A percentile compares a stretch with the other conserved stretches of the same genome.
phyloP scores from a whole-genome alignment of 495 filamentous ascomycete species.

The Rhypophila decipiens region DNA sequence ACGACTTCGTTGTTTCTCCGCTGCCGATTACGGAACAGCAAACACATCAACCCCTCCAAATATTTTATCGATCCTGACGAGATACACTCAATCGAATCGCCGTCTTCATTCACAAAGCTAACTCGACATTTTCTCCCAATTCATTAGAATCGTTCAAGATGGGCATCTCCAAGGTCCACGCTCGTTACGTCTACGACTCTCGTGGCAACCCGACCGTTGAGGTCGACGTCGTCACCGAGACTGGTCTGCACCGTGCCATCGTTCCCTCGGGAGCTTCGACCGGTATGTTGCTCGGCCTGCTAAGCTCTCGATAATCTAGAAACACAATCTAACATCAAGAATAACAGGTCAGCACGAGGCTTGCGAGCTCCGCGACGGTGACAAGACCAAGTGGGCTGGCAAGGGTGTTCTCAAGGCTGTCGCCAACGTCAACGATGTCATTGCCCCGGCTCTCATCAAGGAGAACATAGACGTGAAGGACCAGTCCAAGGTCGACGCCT shows the following conservation, averaged over 20 bases:
- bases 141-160: slow-evolving; percentile 52
- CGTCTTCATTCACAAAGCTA: too few species aligned
- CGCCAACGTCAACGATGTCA: slow-evolving; percentile 87
- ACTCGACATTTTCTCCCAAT: too few species aligned
- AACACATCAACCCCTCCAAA: too few species aligned
- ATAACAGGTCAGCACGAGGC: slow-evolving; percentile 88
- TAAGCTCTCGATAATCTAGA: neutral
- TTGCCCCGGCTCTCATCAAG: slow-evolving; percentile 88
- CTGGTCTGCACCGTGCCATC: slow-evolving; percentile 95
- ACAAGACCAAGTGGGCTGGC: slow-evolving; percentile 93
- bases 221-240: slow-evolving; percentile 94
- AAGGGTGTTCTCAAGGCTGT: slow-evolving; percentile 98
- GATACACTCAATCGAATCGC: too few species aligned
- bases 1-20: too few species aligned
- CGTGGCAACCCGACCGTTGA: slow-evolving; percentile 92
- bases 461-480: slow-evolving; percentile 94
- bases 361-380: slow-evolving; percentile 96
- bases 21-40: too few species aligned
- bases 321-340: slow-evolving; percentile 10
- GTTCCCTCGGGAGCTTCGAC: slow-evolving; percentile 98
- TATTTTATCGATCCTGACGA: too few species aligned
- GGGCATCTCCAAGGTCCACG: slow-evolving; percentile 97
- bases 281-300: slow-evolving; percentile 52
- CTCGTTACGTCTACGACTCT: slow-evolving; percentile 98
- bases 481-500: slow-evolving; percentile 85